Evolutionary conservation across 331 rosid genomes (phyloP).

Genomic region (Saraca asoca): DNA sequence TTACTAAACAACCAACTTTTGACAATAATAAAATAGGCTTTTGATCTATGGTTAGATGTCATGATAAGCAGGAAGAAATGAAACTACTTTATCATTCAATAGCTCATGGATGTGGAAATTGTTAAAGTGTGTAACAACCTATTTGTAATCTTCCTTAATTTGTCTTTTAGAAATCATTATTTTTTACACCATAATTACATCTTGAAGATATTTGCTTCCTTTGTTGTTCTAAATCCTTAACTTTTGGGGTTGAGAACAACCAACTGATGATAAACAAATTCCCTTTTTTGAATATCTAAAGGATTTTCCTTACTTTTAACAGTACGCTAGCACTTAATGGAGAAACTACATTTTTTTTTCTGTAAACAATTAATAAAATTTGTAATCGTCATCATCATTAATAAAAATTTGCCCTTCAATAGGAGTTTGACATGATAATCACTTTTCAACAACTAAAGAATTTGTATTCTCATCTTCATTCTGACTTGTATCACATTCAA

Average conservation of each 20-base stretch:
- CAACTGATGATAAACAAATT: constrained; percentile 2
- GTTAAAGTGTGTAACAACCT: not conserved
- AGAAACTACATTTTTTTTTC: not conserved
- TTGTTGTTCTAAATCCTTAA: not conserved
- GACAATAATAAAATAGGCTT: not conserved
- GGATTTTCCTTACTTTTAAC: not conserved
- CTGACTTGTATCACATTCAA: too few species aligned
- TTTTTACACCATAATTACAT: not conserved
- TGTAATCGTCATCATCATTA: not conserved
- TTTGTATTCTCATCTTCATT: too few species aligned
- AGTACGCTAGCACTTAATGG: not conserved
- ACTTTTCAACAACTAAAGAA: too few species aligned
- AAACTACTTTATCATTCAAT: not conserved
- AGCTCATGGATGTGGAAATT: not conserved
- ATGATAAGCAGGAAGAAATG: not conserved
- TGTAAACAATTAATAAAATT: not conserved
- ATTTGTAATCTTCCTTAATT: not conserved
- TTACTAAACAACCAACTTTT: not conserved
- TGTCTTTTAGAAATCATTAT: not conserved
- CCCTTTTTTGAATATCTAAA: not conserved
- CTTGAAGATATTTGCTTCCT: not conserved
- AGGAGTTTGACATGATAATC: not conserved
- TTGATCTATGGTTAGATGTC: not conserved
- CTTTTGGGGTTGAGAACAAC: not conserved
- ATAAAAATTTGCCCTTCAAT: not conserved